Percentiles rank a stretch among this genome's conserved stretches.
These are phyloP conservation scores for Candida incommunis DNA, from an alignment of 805 yeast genomes.

Conservation along the genomic window DNA sequence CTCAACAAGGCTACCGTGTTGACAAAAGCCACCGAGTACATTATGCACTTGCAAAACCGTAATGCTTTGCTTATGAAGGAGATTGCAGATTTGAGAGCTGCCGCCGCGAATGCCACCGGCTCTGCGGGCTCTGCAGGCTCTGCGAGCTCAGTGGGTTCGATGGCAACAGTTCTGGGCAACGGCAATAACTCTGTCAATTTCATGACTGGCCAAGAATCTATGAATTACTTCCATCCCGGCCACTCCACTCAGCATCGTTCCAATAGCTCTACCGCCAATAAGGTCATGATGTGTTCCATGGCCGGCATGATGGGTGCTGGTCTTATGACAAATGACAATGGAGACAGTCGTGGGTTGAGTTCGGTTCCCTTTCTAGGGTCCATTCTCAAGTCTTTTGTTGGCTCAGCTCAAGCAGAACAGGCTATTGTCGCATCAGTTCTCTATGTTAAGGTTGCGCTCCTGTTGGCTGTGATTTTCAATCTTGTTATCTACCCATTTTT, in stretches of 20 bases:
- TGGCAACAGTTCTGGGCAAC: no score
- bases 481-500: slow-evolving; percentile 8
- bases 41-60: slow-evolving; percentile 51
- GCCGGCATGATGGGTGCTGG: slow-evolving; percentile 23
- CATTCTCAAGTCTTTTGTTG: slow-evolving; percentile 1
- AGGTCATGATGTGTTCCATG: slow-evolving; percentile 23
- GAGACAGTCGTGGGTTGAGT: slow-evolving; percentile 17
- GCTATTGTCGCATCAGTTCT: slow-evolving; percentile 8
- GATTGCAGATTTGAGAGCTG: slow-evolving; percentile 29
- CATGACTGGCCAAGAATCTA: neutral
- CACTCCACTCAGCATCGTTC: neutral
- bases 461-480: slow-evolving; percentile 17
- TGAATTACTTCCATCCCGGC: neutral
- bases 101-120: no score
- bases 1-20: slow-evolving; percentile 67
- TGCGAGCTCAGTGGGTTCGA: no score
- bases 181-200: neutral
- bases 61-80: slow-evolving; percentile 39
- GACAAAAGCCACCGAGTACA: slow-evolving; percentile 69
- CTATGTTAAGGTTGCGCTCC: slow-evolving; percentile 13
- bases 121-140: neutral
- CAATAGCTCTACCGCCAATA: slow-evolving; percentile 7
- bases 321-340: slow-evolving; percentile 10
- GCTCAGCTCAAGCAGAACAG: slow-evolving; percentile 3
- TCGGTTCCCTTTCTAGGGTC: slow-evolving; percentile 16